A percentile compares a stretch with the other conserved stretches of the same genome.
These are phyloP conservation scores for Blastobotrys elegans DNA, from an alignment of 1,139 yeast genomes.

Conservation along the genomic window DNA sequence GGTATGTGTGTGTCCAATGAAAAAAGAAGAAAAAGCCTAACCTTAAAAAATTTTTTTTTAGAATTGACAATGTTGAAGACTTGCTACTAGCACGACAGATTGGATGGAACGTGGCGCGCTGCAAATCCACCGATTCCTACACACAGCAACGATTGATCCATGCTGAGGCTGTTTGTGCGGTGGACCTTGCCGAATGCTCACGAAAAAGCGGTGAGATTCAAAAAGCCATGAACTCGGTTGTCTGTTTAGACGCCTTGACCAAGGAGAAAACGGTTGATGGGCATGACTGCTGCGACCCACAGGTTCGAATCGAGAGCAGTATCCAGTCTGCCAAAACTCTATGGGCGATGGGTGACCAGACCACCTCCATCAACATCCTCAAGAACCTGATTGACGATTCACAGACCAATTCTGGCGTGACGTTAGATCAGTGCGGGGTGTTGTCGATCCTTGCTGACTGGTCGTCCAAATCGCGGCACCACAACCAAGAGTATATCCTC, in stretches of 20 bases:
- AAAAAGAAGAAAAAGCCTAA: neutral
- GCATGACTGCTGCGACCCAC: neutral
- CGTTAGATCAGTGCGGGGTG: constrained; percentile 18
- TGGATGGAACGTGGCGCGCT: constrained; percentile 17
- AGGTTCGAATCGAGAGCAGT: constrained; percentile 9
- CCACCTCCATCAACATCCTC: constrained; percentile 19
- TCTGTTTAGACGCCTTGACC: constrained; percentile 14
- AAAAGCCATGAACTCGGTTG: constrained; percentile 13
- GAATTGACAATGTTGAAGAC: constrained; percentile 19
- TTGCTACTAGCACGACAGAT: constrained; percentile 23
- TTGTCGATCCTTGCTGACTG: constrained; percentile 52
- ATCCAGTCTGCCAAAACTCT: constrained; percentile 19
- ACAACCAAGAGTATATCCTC: constrained; percentile 55
- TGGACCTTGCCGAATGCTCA: constrained; percentile 22
- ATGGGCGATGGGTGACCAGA: constrained; percentile 25
- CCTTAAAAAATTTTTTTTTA: too few relatives aligned
- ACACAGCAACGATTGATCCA: neutral
- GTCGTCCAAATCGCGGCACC: constrained; percentile 67
- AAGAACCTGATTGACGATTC: neutral
- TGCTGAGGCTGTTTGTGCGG: constrained; percentile 9
- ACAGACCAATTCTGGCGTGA: constrained; percentile 4
- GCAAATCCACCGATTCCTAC: neutral
- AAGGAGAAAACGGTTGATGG: neutral
- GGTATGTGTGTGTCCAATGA: neutral
- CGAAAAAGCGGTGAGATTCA: constrained; percentile 10